phyloP scores from a whole-genome alignment of 331 rosid genomes.

The Acacia pycnantha region DNA sequence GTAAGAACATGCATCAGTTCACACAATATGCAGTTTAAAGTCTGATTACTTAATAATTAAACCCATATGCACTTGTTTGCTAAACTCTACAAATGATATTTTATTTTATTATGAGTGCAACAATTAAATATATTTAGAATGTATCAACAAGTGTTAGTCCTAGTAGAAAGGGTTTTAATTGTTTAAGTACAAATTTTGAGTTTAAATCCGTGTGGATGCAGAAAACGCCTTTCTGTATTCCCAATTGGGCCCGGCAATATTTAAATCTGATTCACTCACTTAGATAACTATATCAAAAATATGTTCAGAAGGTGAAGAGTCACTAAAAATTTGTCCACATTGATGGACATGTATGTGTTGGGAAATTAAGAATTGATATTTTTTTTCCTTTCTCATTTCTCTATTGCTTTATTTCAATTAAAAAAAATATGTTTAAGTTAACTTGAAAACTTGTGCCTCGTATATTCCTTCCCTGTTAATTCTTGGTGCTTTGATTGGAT shows the following conservation, averaged over 20 bases:
- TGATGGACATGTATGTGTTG: neutral
- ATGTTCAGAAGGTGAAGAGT: neutral
- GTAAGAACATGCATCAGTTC: neutral
- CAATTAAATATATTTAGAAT: neutral
- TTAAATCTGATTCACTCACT: too few species aligned
- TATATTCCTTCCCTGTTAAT: neutral
- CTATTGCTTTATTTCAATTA: neutral
- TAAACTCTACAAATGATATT: neutral
- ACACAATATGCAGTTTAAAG: neutral
- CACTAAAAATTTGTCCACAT: neutral
- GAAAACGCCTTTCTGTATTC: too few species aligned
- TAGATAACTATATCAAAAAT: too few species aligned
- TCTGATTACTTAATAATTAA: neutral
- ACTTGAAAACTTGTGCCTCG: conserved; percentile 28
- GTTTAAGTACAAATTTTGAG: neutral
- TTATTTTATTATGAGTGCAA: neutral
- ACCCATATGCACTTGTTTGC: neutral
- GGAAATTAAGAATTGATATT: neutral
- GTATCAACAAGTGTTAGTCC: too few species aligned
- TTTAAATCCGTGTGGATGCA: too few species aligned
- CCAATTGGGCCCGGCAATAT: too few species aligned
- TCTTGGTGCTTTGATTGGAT: conserved; percentile 26
- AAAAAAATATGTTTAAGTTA: neutral
- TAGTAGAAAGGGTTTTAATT: too few species aligned
- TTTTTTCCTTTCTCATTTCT: neutral